Conservation (phyloP, 2,329 filamentous ascomycete species). For the Apiospora sp. region DNA sequence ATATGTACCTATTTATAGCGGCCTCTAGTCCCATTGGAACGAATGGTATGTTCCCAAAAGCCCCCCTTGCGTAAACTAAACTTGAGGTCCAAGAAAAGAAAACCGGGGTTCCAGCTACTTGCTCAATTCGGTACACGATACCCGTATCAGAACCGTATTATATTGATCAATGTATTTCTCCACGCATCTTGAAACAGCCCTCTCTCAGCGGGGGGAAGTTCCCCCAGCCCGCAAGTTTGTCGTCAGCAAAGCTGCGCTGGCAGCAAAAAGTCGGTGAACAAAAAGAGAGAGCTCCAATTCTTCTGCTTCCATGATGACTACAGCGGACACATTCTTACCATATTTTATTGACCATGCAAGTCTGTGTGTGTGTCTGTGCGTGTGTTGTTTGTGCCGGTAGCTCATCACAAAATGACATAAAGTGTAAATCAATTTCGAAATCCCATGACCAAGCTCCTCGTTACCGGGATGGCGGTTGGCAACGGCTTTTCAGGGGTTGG, state of each 20-base stretch:
- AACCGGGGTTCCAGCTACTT: neutral
- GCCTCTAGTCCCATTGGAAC: neutral
- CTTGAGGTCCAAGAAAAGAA: too few species aligned
- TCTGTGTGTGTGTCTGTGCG: neutral
- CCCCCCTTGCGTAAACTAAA: neutral
- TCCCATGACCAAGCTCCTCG: neutral
- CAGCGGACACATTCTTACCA: neutral
- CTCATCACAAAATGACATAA: slow-evolving; percentile 6
- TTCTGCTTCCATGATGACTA: neutral
- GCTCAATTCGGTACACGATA: neutral
- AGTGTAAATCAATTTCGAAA: slow-evolving; percentile 1
- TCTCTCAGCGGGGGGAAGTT: neutral
- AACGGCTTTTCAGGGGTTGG: slow-evolving; percentile 19
- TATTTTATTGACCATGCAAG: neutral
- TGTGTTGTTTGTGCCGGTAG: neutral
- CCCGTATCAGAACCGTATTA: neutral
- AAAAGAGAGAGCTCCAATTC: neutral
- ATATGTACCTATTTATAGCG: slow-evolving; percentile 2
- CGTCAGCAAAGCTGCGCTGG: neutral
- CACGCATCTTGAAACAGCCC: slow-evolving; percentile 13
- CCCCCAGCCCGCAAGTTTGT: slow-evolving; percentile 14
- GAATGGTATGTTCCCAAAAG: neutral
- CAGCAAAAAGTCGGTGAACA: slow-evolving; percentile 10
- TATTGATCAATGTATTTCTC: neutral
- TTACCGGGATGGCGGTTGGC: slow-evolving; percentile 12